Evolutionary conservation across 345 rosid species (phyloP).

Genomic region (Lumnitzera littorea): DNA sequence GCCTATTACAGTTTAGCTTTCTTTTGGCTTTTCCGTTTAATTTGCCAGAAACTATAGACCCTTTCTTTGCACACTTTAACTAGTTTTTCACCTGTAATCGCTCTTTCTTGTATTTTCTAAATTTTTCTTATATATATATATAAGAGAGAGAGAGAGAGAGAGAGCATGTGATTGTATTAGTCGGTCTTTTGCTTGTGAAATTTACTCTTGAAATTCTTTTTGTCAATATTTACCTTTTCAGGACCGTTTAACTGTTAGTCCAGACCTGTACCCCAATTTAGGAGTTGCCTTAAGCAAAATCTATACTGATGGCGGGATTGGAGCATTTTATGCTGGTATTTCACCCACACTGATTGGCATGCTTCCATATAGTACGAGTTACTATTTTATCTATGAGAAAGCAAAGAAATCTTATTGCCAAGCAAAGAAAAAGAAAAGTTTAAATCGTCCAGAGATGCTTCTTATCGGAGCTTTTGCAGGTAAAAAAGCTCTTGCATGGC

Average conservation of each 20-base stretch:
- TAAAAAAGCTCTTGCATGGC: slow-evolving; percentile 16
- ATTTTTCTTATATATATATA: too few relatives aligned
- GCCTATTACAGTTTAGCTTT: neutral
- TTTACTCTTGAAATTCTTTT: neutral
- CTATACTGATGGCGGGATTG: slow-evolving; percentile 68
- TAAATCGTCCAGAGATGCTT: slow-evolving; percentile 93
- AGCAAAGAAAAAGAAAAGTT: slow-evolving; percentile 66
- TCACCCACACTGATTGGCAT: slow-evolving; percentile 84
- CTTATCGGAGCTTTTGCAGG: slow-evolving; percentile 87
- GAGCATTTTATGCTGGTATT: slow-evolving; percentile 82
- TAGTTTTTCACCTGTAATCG: too few relatives aligned
- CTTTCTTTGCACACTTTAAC: too few relatives aligned
- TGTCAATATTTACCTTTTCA: slow-evolving; percentile 15
- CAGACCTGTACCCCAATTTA: slow-evolving; percentile 73
- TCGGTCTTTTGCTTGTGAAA: neutral
- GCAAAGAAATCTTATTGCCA: slow-evolving; percentile 67
- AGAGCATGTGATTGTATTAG: neutral
- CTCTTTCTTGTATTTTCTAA: neutral
- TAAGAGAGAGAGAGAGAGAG: neutral
- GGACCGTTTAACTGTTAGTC: slow-evolving; percentile 95
- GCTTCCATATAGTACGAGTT: slow-evolving; percentile 98
- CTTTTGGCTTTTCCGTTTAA: neutral
- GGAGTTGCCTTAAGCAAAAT: slow-evolving; percentile 72
- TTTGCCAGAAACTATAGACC: too few relatives aligned
- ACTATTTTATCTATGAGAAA: slow-evolving; percentile 86